Percentiles rank a stretch among this genome's conserved stretches.
These are phyloP conservation scores for Theileria orientalis DNA, from an alignment of 169 alveolate genomes.

Conservation along the genomic window DNA sequence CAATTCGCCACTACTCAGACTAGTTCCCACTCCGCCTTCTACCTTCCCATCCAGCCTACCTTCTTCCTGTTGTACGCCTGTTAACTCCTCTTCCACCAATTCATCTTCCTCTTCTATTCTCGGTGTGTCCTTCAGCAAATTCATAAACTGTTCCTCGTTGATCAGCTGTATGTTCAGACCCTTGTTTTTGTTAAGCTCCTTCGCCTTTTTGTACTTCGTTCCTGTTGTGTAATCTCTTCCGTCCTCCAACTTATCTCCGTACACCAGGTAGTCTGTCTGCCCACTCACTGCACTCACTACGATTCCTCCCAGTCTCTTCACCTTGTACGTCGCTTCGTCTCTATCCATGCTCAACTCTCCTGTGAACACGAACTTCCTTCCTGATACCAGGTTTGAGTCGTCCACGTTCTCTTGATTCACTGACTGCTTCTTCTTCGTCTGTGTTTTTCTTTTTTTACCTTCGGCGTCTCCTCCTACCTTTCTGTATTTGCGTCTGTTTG, in stretches of 20 bases:
- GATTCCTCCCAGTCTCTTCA: conserved; percentile 87
- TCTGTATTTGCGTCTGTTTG: background rate
- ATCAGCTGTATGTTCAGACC: conserved; percentile 68
- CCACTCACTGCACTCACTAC: conserved; percentile 88
- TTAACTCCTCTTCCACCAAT: background rate
- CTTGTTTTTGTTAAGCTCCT: conserved; percentile 53
- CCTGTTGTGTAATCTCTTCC: conserved; percentile 90
- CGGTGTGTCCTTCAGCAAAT: conserved; percentile 8
- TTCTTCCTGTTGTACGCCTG: background rate
- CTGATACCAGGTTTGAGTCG: conserved; percentile 5
- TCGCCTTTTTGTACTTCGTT: conserved; percentile 84
- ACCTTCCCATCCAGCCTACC: background rate
- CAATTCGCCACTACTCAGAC: background rate
- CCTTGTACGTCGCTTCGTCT: conserved; percentile 70
- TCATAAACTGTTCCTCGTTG: conserved; percentile 78
- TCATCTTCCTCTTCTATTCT: conserved; percentile 13
- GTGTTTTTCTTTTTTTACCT: background rate
- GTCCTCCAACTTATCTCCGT: conserved; percentile 92
- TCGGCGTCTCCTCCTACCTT: background rate
- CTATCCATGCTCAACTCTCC: conserved; percentile 84
- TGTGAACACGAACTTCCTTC: conserved; percentile 83
- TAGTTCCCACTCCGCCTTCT: background rate
- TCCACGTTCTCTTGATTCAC: background rate
- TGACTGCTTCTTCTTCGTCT: background rate
- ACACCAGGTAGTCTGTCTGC: conserved; percentile 86